phyloP scores from a whole-genome alignment of 2,329 filamentous ascomycete genomes.

The Penicillium sp. region DNA sequence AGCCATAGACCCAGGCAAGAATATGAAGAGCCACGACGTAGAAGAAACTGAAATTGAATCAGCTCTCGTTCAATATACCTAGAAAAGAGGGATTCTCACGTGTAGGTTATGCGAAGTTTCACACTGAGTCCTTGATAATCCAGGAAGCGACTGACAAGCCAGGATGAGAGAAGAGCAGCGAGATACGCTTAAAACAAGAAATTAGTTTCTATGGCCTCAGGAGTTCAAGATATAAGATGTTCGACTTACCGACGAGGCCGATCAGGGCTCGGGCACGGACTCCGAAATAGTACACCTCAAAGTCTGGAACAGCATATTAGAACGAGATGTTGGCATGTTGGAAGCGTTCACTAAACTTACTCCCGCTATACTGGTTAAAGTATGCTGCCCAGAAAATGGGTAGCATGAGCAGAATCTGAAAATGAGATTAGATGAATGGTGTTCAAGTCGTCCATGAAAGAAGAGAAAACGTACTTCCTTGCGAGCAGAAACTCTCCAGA shows the following conservation, averaged over 20 bases:
- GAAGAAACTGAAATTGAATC: slow-evolving; percentile 41
- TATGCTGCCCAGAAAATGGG: slow-evolving; percentile 52
- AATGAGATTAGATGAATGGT: neutral
- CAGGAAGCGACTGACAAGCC: slow-evolving; percentile 51
- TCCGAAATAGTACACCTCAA: slow-evolving; percentile 54
- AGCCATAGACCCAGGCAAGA: slow-evolving; percentile 56
- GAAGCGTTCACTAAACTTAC: slow-evolving; percentile 12
- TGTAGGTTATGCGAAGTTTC: slow-evolving; percentile 49
- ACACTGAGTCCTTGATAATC: slow-evolving; percentile 48
- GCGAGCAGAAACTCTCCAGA: slow-evolving; percentile 35
- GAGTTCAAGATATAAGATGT: neutral
- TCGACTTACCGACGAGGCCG: slow-evolving; percentile 45
- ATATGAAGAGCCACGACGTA: slow-evolving; percentile 53
- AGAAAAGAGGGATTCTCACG: slow-evolving; percentile 11
- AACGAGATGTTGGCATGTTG: neutral
- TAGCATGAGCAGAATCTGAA: slow-evolving; percentile 45
- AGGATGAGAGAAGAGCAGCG: slow-evolving; percentile 49
- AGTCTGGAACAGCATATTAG: slow-evolving; percentile 41
- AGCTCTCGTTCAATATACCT: fast-evolving
- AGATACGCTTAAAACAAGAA: slow-evolving; percentile 38
- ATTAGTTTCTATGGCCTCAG: neutral
- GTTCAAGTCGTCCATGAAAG: neutral
- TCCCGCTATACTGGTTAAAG: slow-evolving; percentile 51
- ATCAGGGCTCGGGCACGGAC: slow-evolving; percentile 54
- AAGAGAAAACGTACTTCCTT: slow-evolving; percentile 24